phyloP scores from a whole-genome alignment of 768 basidiomycete species.

The Thelephora aurantiotincta region DNA sequence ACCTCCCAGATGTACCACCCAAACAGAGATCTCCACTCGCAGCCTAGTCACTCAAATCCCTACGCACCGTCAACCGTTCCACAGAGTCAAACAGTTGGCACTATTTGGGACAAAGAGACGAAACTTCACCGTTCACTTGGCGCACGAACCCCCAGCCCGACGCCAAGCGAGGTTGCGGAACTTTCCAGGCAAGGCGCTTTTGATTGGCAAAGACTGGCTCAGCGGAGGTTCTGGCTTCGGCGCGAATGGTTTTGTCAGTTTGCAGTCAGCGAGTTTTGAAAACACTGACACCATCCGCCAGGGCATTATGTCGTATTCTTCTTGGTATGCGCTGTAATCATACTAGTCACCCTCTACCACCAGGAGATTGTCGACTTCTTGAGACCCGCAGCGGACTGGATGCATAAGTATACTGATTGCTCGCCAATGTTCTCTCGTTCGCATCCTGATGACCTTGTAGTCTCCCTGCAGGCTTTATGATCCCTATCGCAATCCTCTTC shows the following conservation, averaged over 20 bases:
- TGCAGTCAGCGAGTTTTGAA: not conserved
- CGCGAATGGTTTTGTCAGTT: constrained; percentile 21
- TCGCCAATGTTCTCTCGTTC: not conserved
- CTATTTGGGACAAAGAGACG: no score
- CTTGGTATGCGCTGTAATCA: constrained; percentile 19
- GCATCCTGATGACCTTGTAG: constrained; percentile 3
- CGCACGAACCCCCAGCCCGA: constrained; percentile 21
- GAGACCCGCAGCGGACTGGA: constrained; percentile 47
- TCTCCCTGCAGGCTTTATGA: constrained; percentile 22
- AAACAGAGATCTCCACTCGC: no score
- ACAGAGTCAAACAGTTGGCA: no score
- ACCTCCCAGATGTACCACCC: no score
- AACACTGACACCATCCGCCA: constrained; percentile 1
- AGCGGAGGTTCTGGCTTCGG: constrained; percentile 19
- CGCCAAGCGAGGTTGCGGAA: constrained; percentile 19
- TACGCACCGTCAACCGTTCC: no score
- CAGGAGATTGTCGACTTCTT: constrained; percentile 54
- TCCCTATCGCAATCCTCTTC: constrained; percentile 30
- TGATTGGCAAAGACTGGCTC: constrained; percentile 17
- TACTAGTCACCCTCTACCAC: constrained; percentile 30
- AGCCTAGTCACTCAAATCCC: no score
- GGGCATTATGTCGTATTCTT: constrained; percentile 21
- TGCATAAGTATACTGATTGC: constrained; percentile 32
- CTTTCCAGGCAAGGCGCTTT: constrained; percentile 14
- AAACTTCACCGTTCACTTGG: not conserved